Percentiles rank a stretch among this genome's conserved stretches.
Evolutionary conservation across 768 basidiomycete species (phyloP).

Genomic region (Hygrophorus russula): DNA sequence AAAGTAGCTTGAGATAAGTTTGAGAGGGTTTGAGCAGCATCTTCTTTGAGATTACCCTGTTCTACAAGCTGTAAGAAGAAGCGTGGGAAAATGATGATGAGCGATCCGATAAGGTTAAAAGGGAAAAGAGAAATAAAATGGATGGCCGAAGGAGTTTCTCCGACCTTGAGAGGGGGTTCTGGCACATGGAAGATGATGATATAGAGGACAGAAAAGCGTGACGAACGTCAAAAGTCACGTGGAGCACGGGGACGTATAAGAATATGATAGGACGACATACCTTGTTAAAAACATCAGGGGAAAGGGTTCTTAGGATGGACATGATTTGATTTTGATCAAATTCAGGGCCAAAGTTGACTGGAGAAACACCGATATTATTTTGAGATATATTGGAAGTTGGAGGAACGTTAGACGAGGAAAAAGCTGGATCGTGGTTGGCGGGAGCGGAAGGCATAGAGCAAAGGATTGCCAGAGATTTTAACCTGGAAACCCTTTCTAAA

Average conservation of each 20-base stretch:
- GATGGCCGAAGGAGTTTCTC: slow-evolving; percentile 1
- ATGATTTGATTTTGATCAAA: slow-evolving; percentile 50
- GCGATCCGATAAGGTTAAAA: slow-evolving; percentile 6
- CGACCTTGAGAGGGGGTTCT: no score
- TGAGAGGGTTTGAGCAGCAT: slow-evolving; percentile 48
- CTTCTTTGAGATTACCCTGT: slow-evolving; percentile 45
- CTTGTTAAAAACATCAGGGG: slow-evolving; percentile 37
- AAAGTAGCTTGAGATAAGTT: slow-evolving; percentile 38
- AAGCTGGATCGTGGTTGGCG: slow-evolving; percentile 25
- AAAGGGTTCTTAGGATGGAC: slow-evolving; percentile 44
- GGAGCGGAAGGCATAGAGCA: slow-evolving; percentile 19
- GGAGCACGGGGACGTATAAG: slow-evolving; percentile 14
- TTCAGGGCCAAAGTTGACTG: slow-evolving; percentile 17
- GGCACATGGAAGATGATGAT: no score
- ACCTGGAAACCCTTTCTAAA: no score
- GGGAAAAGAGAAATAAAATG: background rate
- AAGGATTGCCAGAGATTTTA: background rate
- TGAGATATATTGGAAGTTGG: slow-evolving; percentile 14
- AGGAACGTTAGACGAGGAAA: slow-evolving; percentile 18
- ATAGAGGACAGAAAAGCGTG: slow-evolving; percentile 3
- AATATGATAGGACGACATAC: slow-evolving; percentile 24
- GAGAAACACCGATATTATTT: slow-evolving; percentile 10
- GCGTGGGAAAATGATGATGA: background rate
- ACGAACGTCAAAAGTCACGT: slow-evolving; percentile 21
- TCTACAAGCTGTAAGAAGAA: slow-evolving; percentile 24